Base-by-base conservation (phyloP, 371 early-diverging fungal species). In the Dinochytrium kinnereticum region DNA sequence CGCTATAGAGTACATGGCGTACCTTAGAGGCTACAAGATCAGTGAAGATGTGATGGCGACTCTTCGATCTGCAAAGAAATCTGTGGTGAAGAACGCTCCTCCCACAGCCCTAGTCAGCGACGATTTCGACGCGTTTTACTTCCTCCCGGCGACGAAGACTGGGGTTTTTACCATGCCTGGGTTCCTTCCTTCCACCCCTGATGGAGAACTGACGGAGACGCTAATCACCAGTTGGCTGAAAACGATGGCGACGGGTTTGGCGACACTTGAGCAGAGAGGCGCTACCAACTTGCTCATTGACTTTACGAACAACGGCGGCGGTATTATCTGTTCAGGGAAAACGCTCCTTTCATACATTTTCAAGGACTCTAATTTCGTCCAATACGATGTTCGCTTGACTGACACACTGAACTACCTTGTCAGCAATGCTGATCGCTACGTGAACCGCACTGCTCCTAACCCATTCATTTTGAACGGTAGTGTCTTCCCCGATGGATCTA, bases 251-350 rank as follows among this genome's bases (percentile, higher is more conserved):
- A 39, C 38, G 24, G 76, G 76, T 65, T 39, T 76, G 31, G 30
- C 24, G 10, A 28, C 38, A 19, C 72, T 79, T 37, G 76, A 79
- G 55, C 21, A 28, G 2, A 19, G 24, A 40, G 74, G 74, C 36
- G 80, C 75, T 49, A 68, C 66, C 38, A 40, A 61, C 21, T 57
- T 79, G 24, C 64, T 79, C 68, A 68, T 79, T 30, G 80, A 79
- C 71, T 68, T 71, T 55, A 69, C 80, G 15, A 67, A 59, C 66
- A 79, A 79, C 55, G 80, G 80, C 38, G 80, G 80, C 26, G 80
- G 80, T 30, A 21, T 39, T n/a, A 68, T 68, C 37, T 68, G 68
- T 36, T 3, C 33, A 7, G 68, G 69, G 36, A 38, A 39, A 19
- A 59, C 68, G 10, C 33, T 67, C 30, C 64, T 59, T 24, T n/a